Conservation (phyloP, 2,329 filamentous ascomycete species). For the Penicillium sp. region DNA sequence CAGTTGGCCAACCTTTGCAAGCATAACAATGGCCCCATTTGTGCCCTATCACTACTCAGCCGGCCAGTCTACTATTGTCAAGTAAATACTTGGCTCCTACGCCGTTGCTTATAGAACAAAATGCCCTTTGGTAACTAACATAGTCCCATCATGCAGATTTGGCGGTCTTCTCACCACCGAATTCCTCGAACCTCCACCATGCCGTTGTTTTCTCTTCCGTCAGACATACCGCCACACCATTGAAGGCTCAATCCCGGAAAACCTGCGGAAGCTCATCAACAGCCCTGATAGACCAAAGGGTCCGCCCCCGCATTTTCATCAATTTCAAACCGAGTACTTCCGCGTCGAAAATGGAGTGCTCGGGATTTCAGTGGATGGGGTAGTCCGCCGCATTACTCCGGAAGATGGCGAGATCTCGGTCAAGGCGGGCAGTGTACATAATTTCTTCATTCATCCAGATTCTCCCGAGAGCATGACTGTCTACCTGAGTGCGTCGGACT, state of each 20-base stretch:
- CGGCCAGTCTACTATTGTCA: background rate
- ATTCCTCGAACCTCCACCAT: conserved; percentile 10
- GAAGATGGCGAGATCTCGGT: conserved; percentile 6
- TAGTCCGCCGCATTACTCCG: background rate
- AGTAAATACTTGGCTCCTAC: background rate
- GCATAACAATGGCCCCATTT: background rate
- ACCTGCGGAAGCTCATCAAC: conserved; percentile 2
- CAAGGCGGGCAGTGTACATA: conserved; percentile 9
- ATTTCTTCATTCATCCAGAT: conserved; percentile 13
- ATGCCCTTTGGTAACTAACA: background rate
- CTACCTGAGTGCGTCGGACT: conserved; percentile 12
- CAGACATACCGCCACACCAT: conserved; percentile 7
- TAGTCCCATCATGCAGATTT: background rate
- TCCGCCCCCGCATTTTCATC: conserved; percentile 14
- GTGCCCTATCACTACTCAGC: background rate
- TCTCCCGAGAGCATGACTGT: conserved; percentile 12
- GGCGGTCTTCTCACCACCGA: conserved; percentile 11
- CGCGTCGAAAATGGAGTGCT: conserved; percentile 9
- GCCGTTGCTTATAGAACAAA: background rate
- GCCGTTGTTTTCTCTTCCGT: conserved; percentile 9
- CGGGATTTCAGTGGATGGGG: conserved; percentile 7
- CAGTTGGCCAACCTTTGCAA: background rate
- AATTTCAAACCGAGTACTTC: conserved; percentile 16
- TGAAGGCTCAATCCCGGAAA: conserved; percentile 1
- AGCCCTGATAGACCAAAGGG: conserved; percentile 4